Percentiles rank a stretch among this genome's conserved stretches.
Conservation (phyloP, 2,329 filamentous ascomycete genomes). For the Ophiocordyceps camponoti-leonardi region DNA sequence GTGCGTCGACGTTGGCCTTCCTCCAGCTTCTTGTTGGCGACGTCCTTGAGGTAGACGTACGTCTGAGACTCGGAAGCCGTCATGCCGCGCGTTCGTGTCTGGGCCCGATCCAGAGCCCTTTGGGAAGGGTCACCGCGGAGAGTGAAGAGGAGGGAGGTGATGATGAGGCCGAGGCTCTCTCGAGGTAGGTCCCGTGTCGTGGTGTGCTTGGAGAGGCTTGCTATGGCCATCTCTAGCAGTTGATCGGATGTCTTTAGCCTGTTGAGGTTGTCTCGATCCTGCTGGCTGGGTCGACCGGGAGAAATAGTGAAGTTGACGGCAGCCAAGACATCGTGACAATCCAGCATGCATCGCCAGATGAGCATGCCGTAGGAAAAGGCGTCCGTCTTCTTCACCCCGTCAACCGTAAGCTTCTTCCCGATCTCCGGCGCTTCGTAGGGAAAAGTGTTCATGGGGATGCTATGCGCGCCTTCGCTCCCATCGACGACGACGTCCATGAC, state of each 20-base stretch:
- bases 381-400: not conserved
- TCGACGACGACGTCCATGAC: not conserved
- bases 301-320: not conserved
- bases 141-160: not conserved
- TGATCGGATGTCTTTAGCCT: not conserved
- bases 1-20: not conserved
- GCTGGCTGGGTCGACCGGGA: not conserved
- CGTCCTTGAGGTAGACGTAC: not conserved
- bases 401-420: not conserved
- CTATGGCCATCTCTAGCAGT: not conserved
- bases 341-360: not conserved
- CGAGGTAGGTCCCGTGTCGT: not conserved
- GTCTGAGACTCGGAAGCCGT: not conserved
- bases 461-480: not conserved
- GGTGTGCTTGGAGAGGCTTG: not conserved
- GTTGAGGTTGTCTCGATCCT: not conserved
- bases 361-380: conserved; percentile 1
- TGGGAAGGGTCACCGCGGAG: not conserved
- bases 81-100: not conserved
- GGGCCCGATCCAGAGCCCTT: not conserved
- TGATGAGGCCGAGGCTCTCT: not conserved
- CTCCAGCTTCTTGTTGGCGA: not conserved
- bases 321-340: not conserved
- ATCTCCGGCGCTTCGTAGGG: not conserved
- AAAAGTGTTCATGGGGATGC: not conserved